Percentiles rank a stretch among this genome's conserved stretches.
Conservation (phyloP, 768 basidiomycete genomes). For the Boletus sp. region DNA sequence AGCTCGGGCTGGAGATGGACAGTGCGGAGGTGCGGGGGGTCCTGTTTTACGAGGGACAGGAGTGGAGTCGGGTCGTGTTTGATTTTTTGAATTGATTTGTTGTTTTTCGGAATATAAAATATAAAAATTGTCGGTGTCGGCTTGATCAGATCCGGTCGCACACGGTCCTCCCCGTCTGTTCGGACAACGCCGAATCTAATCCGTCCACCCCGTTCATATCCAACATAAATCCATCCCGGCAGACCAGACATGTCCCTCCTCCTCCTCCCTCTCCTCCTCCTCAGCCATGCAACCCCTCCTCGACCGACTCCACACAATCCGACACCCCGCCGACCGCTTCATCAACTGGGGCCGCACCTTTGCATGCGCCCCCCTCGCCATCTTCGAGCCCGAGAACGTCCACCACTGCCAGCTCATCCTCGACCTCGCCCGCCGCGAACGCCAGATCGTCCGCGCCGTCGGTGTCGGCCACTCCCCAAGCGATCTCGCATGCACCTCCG, state of each 20-base stretch:
- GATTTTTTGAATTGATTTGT: constrained; percentile 39
- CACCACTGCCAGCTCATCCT: constrained; percentile 71
- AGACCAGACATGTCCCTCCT: background rate
- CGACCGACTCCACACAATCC: constrained; percentile 15
- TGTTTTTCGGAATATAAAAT: background rate
- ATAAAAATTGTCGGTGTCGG: background rate
- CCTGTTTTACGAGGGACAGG: constrained; percentile 66
- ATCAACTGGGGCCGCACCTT: constrained; percentile 88
- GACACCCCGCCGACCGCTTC: constrained; percentile 43
- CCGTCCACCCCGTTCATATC: background rate
- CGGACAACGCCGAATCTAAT: background rate
- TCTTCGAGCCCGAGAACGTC: constrained; percentile 74
- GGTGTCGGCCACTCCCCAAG: constrained; percentile 93
- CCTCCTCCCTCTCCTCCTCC: background rate
- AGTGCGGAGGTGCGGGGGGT: constrained; percentile 85
- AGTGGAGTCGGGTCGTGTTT: constrained; percentile 76
- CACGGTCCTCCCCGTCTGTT: background rate
- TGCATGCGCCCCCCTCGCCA: constrained; percentile 57
- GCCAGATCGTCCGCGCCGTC: constrained; percentile 69
- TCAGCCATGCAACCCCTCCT: constrained; percentile 23
- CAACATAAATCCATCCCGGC: background rate
- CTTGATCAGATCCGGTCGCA: background rate
- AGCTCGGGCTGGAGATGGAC: constrained; percentile 79
- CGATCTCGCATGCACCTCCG: constrained; percentile 88
- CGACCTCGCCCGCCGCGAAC: constrained; percentile 74